Evolutionary conservation across 2,329 filamentous ascomycete species (phyloP).

Genomic region (Penicillium thymicola): DNA sequence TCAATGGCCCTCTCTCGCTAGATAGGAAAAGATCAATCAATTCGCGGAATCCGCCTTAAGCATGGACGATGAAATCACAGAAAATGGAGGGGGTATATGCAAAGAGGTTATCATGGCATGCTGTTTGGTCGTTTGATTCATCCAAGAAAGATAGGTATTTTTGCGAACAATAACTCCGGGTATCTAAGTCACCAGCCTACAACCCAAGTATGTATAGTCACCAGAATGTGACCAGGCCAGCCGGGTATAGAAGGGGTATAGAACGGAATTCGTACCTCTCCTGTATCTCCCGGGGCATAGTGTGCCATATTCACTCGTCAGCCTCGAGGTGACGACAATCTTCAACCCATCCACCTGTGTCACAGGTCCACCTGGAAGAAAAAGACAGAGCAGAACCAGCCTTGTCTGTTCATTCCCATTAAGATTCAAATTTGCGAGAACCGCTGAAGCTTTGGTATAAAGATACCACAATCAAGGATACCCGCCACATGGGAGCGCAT

Average conservation of each 20-base stretch:
- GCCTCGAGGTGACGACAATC: not conserved
- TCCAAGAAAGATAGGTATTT: not conserved
- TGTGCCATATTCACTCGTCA: not conserved
- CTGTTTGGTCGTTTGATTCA: not conserved
- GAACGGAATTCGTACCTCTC: not conserved
- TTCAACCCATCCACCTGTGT: not conserved
- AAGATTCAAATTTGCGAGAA: not conserved
- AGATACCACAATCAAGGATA: not conserved
- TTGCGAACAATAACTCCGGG: conserved; percentile 15
- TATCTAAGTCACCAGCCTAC: conserved; percentile 13
- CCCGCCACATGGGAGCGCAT: not conserved
- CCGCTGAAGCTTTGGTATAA: not conserved
- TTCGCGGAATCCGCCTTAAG: not conserved
- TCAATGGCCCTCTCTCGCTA: not conserved
- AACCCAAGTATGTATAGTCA: conserved; percentile 2
- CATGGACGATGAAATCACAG: not conserved
- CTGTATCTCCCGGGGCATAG: not conserved
- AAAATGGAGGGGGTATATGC: not conserved
- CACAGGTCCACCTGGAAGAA: not conserved
- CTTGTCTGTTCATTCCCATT: not conserved
- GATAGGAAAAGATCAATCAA: not conserved
- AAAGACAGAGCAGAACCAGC: not conserved
- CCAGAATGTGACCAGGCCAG: conserved; percentile 2
- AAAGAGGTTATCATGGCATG: not conserved
- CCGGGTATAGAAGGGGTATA: conserved; percentile 1